A percentile compares a stretch with the other conserved stretches of the same genome.
These are phyloP conservation scores for Senecio squalidus DNA, from an alignment of 140 eudicot genomes.

Conservation along the genomic window DNA sequence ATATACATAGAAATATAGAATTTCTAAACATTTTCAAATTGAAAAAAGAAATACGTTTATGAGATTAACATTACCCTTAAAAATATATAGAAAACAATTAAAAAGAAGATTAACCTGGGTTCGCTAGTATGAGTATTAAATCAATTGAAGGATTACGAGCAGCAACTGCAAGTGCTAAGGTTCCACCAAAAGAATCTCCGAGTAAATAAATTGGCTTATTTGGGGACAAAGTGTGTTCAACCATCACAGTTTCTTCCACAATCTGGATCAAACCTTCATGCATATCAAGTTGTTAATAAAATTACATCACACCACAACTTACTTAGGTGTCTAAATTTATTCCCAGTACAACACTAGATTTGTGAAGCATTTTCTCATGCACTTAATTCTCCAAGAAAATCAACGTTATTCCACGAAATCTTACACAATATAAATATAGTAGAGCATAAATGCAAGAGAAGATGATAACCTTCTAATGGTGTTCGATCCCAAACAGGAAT, in stretches of 20 bases:
- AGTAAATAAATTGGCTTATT: constrained; percentile 73
- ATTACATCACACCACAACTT: neutral
- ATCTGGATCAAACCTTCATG: constrained; percentile 48
- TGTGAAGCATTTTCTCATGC: too few species aligned
- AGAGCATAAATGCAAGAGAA: neutral
- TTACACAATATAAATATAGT: neutral
- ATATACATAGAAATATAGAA: neutral
- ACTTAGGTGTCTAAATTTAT: too few species aligned
- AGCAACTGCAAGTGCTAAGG: constrained; percentile 81
- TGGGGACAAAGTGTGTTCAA: constrained; percentile 54
- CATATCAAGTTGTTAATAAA: neutral
- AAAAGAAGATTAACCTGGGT: constrained; percentile 49
- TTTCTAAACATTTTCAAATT: neutral
- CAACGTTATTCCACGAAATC: too few species aligned
- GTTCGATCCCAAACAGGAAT: constrained; percentile 66
- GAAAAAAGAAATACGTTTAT: neutral
- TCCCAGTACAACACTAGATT: too few species aligned
- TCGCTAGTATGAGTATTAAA: constrained; percentile 64
- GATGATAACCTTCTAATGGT: constrained; percentile 44
- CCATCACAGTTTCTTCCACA: constrained; percentile 63
- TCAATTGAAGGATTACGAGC: constrained; percentile 72
- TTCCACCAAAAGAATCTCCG: constrained; percentile 93
- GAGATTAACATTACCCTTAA: neutral
- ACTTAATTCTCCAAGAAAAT: neutral
- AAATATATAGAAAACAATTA: neutral